Base-by-base conservation (phyloP, 2,329 filamentous ascomycete species). In the Cryoendolithus antarcticus region DNA sequence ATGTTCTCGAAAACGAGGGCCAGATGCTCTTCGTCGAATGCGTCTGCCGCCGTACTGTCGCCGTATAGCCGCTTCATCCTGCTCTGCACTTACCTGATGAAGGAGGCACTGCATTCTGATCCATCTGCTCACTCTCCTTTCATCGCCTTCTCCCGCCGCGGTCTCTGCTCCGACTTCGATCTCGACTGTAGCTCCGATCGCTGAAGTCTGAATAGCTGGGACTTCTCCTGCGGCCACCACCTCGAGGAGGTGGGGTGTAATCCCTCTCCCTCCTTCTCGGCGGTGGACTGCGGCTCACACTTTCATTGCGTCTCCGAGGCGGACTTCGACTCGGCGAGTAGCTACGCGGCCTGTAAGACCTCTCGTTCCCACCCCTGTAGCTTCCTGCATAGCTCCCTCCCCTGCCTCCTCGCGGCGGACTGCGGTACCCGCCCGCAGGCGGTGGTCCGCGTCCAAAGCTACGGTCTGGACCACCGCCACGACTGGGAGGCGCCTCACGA, bases 231-330 rank as follows among this genome's bases (percentile, higher is more conserved):
- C 49, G 43, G 21, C 42, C 39, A 24, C 38, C 42, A 35, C 45
- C 43, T 34, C 46, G 40, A 30, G 32, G 32, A 8, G 44, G 42
- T 13, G 42, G 44, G 32, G 40, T 46, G 6, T 44, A 12, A 41
- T 72, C 58, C 9, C 39, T 29, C 21, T 33, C 35, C 13, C 71
- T 73, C 42, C 66, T 58, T n/a, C 47, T 43, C 10, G 44, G 40
- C 8, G 41, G 39, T 5, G 50, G 44, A 11, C 38, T 36, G 32
- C 41, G 42, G 38, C 33, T 46, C 59, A 42, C 55, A 9, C 39
- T 41, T 49, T 15, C 56, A 57, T 58, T 36, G 61, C 60, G 34
- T 54, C 48, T 43, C 37, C 40, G 35, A 15, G 48, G 49, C 27
- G 49, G 47, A 32, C 44, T 47, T 11, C 44, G 44, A 24, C 39